Percentiles rank a stretch among this genome's conserved stretches.
These are phyloP conservation scores for Aspergillus sclerotioniger DNA, from an alignment of 495 filamentous ascomycete species.

Conservation along the genomic window DNA sequence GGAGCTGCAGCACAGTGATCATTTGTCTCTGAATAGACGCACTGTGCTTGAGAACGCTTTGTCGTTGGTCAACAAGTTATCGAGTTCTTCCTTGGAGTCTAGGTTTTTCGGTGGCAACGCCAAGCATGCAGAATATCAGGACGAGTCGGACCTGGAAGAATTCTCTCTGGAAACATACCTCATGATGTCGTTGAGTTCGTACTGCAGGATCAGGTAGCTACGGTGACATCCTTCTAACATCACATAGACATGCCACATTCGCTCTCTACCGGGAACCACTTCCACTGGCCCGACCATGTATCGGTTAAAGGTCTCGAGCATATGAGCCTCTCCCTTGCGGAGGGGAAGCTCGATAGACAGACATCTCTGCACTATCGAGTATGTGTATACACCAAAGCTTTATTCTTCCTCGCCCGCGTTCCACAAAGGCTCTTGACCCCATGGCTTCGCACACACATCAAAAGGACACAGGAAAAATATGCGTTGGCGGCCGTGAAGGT, in stretches of 20 bases:
- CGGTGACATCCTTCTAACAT: not conserved
- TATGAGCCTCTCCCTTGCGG: slow-evolving; percentile 4
- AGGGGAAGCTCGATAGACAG: not conserved
- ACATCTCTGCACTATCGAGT: slow-evolving; percentile 1
- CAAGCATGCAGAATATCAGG: not conserved
- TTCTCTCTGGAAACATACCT: slow-evolving; percentile 1
- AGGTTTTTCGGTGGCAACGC: not conserved
- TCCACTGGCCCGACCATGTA: slow-evolving; percentile 7
- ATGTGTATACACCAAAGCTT: slow-evolving; percentile 8
- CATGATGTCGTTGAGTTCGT: slow-evolving; percentile 7
- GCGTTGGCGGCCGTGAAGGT: not conserved
- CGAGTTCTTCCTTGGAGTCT: not conserved
- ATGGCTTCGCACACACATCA: not conserved
- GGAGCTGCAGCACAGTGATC: not conserved
- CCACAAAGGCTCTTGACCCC: not conserved
- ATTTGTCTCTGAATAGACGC: not conserved
- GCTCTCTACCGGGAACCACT: not conserved
- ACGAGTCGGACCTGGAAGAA: not conserved
- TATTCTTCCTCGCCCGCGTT: not conserved
- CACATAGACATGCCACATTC: not conserved
- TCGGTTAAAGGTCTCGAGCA: not conserved
- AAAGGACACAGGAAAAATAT: slow-evolving; percentile 1
- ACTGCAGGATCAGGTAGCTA: no score
- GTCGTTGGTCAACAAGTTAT: not conserved
- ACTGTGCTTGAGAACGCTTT: not conserved